phyloP scores from a whole-genome alignment of 2,329 filamentous ascomycete genomes.

The Colletotrichum tropicicola region DNA sequence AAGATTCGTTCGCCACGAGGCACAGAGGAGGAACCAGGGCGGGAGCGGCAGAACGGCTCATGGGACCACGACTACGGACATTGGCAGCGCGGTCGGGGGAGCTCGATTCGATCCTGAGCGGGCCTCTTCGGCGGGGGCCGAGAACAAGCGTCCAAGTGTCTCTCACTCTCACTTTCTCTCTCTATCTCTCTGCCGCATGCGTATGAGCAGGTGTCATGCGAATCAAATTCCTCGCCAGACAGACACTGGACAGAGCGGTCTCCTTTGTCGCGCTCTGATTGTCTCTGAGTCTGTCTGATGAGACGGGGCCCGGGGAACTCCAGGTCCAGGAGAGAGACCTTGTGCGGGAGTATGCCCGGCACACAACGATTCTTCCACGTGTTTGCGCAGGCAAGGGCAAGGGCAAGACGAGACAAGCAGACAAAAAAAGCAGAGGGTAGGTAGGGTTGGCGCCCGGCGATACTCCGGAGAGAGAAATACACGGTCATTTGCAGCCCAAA shows the following conservation, averaged over 20 bases:
- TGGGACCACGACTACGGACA: background rate
- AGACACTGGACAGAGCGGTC: background rate
- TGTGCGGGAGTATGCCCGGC: background rate
- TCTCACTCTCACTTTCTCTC: too few relatives aligned
- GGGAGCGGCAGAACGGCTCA: constrained; percentile 6
- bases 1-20: constrained; percentile 20
- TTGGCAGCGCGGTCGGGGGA: background rate
- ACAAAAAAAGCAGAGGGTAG: background rate
- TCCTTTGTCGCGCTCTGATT: too few relatives aligned
- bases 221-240: background rate
- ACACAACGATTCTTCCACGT: background rate
- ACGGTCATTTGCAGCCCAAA: constrained; percentile 4
- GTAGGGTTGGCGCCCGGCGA: background rate
- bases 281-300: constrained; percentile 1
- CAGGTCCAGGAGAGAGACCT: background rate
- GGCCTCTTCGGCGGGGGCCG: constrained; percentile 2
- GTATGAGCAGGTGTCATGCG: background rate
- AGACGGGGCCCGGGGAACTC: background rate
- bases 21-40: background rate
- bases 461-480: background rate
- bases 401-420: constrained; percentile 4
- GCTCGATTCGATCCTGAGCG: background rate
- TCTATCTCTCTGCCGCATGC: constrained; percentile 20
- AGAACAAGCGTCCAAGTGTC: background rate
- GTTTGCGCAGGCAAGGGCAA: background rate